Evolutionary conservation across 176 grass and related monocot species (phyloP), one percentile per base, ranked within the genome.

Genomic region (Paspalum notatum): DNA sequence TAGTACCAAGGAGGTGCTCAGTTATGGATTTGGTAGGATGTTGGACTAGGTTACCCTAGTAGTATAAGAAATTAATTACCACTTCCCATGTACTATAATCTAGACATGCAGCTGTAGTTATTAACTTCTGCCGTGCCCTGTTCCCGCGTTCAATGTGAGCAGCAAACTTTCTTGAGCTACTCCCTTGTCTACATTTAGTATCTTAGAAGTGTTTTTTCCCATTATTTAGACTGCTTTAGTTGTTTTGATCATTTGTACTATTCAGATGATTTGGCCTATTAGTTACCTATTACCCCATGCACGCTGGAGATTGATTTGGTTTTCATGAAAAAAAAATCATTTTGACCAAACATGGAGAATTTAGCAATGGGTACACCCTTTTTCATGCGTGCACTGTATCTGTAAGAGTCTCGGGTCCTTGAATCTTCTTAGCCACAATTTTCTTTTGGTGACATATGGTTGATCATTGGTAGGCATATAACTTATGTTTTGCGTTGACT

Each of bases 401-500:
- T 4, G 10, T 12, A 51, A 16, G 21, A 51, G 32, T 49, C 40
- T 7, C 5, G 44, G 12, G 13, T 12, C 60, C 37, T 18, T 12
- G 32, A 18, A 20, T 50, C 38, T 83, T 5, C 45, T 3, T 75
- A 47, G 39, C 46, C 13, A 70, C 12, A 21, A 76, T 75, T 75
- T 70, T 71, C 11, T 75, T 42, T 68, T 16, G 66, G 8, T 15
- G 32, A 38, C 48, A 15, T 80, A 61, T 62, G 18, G 24, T 61
- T 88, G 62, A 53, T 55, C 68, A 62, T 25, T 75, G 6, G 63
- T 50, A 38, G 45, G 17, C 27, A 40, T 65, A 69, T 62, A 58
- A 26, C 37, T 79, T 83, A 45, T 48, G 74, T 62, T 45, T 85
- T 81, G 37, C 8, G n/a, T 62, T 27, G 21, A 61, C 16, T 13